Base-by-base conservation (phyloP, 2,329 filamentous ascomycete species). In the Tricladium varicosporioides region DNA sequence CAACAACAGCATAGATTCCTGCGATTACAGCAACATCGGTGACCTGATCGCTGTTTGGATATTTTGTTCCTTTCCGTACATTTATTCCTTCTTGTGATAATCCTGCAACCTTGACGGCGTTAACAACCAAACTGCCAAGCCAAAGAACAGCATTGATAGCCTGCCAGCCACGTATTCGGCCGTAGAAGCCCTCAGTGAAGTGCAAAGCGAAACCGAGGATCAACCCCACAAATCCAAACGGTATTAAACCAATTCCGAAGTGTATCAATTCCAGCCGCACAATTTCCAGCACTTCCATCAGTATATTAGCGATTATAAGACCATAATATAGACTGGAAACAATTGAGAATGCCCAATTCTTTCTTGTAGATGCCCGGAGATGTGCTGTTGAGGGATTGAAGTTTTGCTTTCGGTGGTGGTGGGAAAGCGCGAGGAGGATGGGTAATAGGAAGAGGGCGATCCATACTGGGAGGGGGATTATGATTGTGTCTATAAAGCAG, bases 381-480 rank as follows among this genome's bases (percentile, higher is more conserved):
- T 66, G 56, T 5, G 62, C 49, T 19, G 66, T 66, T 9, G 63
- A 63, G 22, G 63, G 63, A 42, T 67, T 48, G 54, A 56, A 64
- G 45, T 66, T 56, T 22, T 22, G 40, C 43, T 60, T 61, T 13
- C 60, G 60, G 54, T 63, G 61, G 52, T 61, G 58, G 9, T 59
- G 33, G 32, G 59, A 57, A 32, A 63, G 42, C 14, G 60, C 32
- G 51, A 68, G 56, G 43, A 72, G 63, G 40, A 63, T 19, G 1
- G 67, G 60, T 32, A 72, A 58, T 44, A 65, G 45, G 19, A 60
- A 9, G 16, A 73, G 56, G 40, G 71, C 67, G 27, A 71, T 48
- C 68, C 68, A 73, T 3, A 64, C 67, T 10, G 70, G 69, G 43
- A 72, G 65, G n/a, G 72, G 71, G 40, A 71, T 62, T 40, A 74